Conservation (phyloP, 2,329 filamentous ascomycete species). For the Samsoniella hepiali region DNA sequence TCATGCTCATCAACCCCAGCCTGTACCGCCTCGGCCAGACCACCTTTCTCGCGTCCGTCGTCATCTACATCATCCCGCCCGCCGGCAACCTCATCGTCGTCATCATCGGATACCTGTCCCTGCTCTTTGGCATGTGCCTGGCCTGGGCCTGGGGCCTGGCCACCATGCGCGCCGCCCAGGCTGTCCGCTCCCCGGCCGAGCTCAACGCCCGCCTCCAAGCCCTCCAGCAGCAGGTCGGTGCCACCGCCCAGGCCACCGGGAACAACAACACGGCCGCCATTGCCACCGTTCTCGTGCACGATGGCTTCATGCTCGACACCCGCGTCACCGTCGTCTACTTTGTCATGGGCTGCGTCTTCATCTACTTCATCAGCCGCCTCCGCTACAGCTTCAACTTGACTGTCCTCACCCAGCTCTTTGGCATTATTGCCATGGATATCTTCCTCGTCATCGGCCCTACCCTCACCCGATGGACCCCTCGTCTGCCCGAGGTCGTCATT, state of each 20-base stretch:
- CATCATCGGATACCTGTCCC: slow-evolving; percentile 39
- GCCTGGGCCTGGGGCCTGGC: slow-evolving; percentile 50
- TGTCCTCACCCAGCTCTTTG: slow-evolving; percentile 42
- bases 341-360: slow-evolving; percentile 40
- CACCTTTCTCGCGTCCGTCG: slow-evolving; percentile 42
- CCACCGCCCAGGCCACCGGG: slow-evolving; percentile 29
- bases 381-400: slow-evolving; percentile 45
- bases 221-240: slow-evolving; percentile 36
- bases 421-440: slow-evolving; percentile 44
- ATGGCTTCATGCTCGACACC: slow-evolving; percentile 47
- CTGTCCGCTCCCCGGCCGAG: slow-evolving; percentile 38
- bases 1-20: slow-evolving; percentile 45
- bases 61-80: slow-evolving; percentile 45
- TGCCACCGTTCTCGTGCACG: slow-evolving; percentile 35
- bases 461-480: slow-evolving; percentile 39
- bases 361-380: slow-evolving; percentile 43
- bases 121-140: slow-evolving; percentile 44
- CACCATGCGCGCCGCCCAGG: slow-evolving; percentile 46
- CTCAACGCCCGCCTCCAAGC: slow-evolving; percentile 33
- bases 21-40: slow-evolving; percentile 40
- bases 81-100: slow-evolving; percentile 45
- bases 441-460: slow-evolving; percentile 43
- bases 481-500: slow-evolving; percentile 37
- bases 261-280: slow-evolving; percentile 20
- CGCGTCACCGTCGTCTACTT: slow-evolving; percentile 39